Conservation (phyloP, 768 basidiomycete species). For the Boletus vermiculosoides region DNA sequence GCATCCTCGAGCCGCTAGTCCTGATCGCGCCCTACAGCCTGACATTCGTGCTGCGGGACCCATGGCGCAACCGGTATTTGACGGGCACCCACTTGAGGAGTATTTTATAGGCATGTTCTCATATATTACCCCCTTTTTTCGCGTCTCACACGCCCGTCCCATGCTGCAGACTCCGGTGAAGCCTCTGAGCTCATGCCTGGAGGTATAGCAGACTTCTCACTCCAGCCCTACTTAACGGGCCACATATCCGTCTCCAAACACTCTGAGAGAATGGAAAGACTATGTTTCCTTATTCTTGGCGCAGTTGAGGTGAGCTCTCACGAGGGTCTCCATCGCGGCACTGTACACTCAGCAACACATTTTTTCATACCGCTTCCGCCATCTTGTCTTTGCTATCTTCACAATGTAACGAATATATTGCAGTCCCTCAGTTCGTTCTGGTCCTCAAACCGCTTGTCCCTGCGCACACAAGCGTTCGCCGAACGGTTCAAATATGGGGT, state of each 20-base stretch:
- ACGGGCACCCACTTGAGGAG: conserved; percentile 72
- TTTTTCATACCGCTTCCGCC: neutral
- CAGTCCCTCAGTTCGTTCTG: conserved; percentile 43
- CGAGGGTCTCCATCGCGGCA: conserved; percentile 12
- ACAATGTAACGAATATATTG: conserved; percentile 9
- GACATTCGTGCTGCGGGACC: conserved; percentile 1
- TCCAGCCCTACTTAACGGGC: conserved; percentile 18
- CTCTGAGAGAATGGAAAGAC: conserved; percentile 27
- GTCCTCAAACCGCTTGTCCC: conserved; percentile 33
- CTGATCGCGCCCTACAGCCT: conserved; percentile 12
- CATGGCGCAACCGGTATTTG: conserved; percentile 80
- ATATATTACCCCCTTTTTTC: neutral
- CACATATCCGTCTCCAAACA: conserved; percentile 13
- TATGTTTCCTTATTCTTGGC: conserved; percentile 25
- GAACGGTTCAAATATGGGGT: conserved; percentile 85
- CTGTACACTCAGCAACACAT: conserved; percentile 10
- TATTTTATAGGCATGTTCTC: conserved; percentile 59
- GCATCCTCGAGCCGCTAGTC: conserved; percentile 5
- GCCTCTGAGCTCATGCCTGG: conserved; percentile 57
- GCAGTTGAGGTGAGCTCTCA: conserved; percentile 38
- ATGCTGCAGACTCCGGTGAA: conserved; percentile 57
- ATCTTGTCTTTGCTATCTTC: conserved; percentile 8
- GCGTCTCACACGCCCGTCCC: conserved; percentile 16
- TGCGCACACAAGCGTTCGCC: conserved; percentile 50
- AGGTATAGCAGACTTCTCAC: conserved; percentile 37